Base-by-base conservation (phyloP, 331 rosid species). In the Acacia pycnantha region DNA sequence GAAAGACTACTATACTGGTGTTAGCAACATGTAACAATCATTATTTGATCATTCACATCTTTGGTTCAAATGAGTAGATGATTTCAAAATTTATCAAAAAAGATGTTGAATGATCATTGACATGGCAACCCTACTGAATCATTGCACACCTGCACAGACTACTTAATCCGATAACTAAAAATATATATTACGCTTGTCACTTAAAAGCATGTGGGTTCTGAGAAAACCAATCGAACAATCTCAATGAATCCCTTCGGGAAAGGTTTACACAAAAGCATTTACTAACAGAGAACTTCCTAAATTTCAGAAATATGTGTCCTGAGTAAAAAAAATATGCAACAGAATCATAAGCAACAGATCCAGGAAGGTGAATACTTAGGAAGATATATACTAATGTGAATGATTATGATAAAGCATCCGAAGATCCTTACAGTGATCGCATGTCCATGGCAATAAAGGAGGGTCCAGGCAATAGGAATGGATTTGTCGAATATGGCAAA, bases 401-500 rank as follows among this genome's bases (percentile, higher is more conserved):
- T 41, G 74, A 59, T 81, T 75, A 78, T 84, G 88, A 78, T 90
- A 90, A 18, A 88, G 77, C 83, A 78, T 87, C 78, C 78, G 90
- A 53, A 93, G 92, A 61, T 95, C 94, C 70, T 85, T 93, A 86
- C 99, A 95, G 86, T 84, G 90, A 67, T 37, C 80, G 89, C 99
- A 95, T 47, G 90, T 86, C 99, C 99, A 95, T 18, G 97, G 94
- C 54, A 81, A 26, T 74, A 90, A 79, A 40, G 87, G 88, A 58
- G 98, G 99, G 86, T 95, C 98, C 89, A 93, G 88, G 89, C 99
- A 95, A 82, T 93, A 93, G 37, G 82, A 56, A 82, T 95, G 98
- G 85, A 95, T 91, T 83, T 80, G 75, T 87, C 85, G 93, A 85
- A 51, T 46, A 29, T 61, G 90, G 89, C 98, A 95, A 83, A 91